Percentiles rank a stretch among this genome's conserved stretches.
These are phyloP conservation scores for Moniliella sp. DNA, from an alignment of 1,284 basidiomycete genomes.

Conservation along the genomic window DNA sequence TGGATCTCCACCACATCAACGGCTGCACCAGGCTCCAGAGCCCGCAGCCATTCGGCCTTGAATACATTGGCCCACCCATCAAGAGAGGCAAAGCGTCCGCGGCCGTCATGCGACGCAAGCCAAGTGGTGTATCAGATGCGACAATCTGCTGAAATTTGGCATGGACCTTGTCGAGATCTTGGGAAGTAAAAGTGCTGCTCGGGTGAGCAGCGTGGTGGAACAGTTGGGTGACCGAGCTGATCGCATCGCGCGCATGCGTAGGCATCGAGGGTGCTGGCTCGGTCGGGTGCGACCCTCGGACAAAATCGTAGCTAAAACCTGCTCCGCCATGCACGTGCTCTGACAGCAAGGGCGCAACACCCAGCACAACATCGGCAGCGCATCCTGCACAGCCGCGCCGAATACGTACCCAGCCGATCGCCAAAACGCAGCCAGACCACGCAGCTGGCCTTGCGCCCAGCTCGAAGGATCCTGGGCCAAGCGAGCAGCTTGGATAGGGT, in stretches of 20 bases:
- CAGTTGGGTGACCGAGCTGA: not conserved
- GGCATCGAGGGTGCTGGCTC: not conserved
- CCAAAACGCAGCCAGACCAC: too few species aligned
- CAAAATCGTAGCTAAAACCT: not conserved
- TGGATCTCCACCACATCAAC: too few species aligned
- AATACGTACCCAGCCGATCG: not conserved
- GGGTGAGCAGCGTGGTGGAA: not conserved
- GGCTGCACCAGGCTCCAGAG: too few species aligned
- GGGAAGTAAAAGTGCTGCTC: not conserved
- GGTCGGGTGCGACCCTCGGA: not conserved
- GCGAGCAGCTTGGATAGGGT: too few species aligned
- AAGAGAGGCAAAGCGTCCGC: too few species aligned
- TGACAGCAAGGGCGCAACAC: not conserved
- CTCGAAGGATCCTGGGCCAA: too few species aligned
- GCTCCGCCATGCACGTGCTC: not conserved
- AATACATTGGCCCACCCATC: too few species aligned
- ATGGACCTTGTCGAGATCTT: not conserved
- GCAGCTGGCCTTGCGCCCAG: too few species aligned
- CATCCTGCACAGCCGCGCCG: not conserved
- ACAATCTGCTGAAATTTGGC: not conserved
- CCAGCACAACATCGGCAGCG: not conserved
- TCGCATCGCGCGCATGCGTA: not conserved
- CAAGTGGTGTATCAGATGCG: too few species aligned
- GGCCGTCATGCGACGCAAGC: too few species aligned
- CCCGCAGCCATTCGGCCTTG: too few species aligned